These are phyloP conservation scores for Cladophialophora yegresii DNA, from an alignment of 2,329 filamentous ascomycete species.

Conservation along the genomic window DNA sequence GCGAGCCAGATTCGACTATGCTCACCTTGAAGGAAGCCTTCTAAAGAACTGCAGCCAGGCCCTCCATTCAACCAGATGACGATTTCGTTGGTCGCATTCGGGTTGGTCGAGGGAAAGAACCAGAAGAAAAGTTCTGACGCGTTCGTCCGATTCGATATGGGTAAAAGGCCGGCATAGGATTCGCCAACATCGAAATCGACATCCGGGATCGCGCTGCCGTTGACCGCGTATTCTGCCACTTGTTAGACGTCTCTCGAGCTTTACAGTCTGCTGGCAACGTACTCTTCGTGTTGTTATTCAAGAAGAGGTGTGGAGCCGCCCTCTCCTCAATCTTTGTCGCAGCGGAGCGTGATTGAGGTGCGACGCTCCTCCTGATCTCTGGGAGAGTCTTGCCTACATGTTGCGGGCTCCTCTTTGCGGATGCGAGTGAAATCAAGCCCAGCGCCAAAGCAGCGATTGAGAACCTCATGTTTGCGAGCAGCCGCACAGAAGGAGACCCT, in stretches of 20 bases:
- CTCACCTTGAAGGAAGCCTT: slow-evolving; percentile 58
- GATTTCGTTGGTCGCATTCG: slow-evolving; percentile 48
- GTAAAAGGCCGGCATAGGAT: slow-evolving; percentile 54
- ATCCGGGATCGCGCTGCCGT: slow-evolving; percentile 66
- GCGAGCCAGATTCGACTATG: neutral
- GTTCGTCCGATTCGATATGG: slow-evolving; percentile 52
- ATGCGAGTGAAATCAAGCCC: slow-evolving; percentile 26
- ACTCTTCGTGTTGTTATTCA: slow-evolving; percentile 33
- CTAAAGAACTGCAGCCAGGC: slow-evolving; percentile 89
- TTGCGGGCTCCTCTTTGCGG: slow-evolving; percentile 29
- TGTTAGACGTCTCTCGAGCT: neutral
- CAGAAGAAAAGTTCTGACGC: slow-evolving; percentile 52
- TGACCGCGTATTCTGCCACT: slow-evolving; percentile 60
- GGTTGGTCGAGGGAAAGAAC: slow-evolving; percentile 53
- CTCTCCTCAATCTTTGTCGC: slow-evolving; percentile 21
- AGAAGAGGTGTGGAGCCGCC: slow-evolving; percentile 23
- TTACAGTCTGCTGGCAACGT: neutral
- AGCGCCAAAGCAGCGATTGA: slow-evolving; percentile 25
- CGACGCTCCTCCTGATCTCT: slow-evolving; percentile 22
- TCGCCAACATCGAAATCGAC: slow-evolving; percentile 62
- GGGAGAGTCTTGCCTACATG: slow-evolving; percentile 35
- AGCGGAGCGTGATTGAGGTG: slow-evolving; percentile 17
- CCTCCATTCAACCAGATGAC: slow-evolving; percentile 74
- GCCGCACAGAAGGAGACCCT: neutral
- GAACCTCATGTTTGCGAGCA: slow-evolving; percentile 29